phyloP scores from a whole-genome alignment of 345 rosid species.

The Sapria himalayana region DNA sequence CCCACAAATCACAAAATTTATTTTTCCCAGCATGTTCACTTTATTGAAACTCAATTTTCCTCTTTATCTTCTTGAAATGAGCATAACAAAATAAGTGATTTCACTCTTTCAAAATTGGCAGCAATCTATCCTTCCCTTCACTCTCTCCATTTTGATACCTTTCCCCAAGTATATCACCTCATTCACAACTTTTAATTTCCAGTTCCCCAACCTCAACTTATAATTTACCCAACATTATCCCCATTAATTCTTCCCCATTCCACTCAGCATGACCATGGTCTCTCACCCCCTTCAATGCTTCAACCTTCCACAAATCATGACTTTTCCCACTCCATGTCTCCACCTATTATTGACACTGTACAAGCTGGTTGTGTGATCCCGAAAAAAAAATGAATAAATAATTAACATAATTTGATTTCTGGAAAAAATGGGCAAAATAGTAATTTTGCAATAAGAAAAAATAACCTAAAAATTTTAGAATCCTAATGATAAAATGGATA shows the following conservation, averaged over 20 bases:
- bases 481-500: too few relatives aligned
- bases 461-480: too few relatives aligned
- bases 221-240: not conserved
- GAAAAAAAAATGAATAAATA: too few relatives aligned
- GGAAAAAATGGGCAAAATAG: too few relatives aligned
- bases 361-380: too few relatives aligned
- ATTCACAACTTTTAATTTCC: not conserved
- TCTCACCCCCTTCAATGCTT: not conserved
- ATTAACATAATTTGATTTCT: too few relatives aligned
- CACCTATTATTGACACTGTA: not conserved
- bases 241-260: not conserved
- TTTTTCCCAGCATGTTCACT: too few relatives aligned
- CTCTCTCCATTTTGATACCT: not conserved
- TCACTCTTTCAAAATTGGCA: not conserved
- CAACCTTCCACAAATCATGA: not conserved
- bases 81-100: not conserved
- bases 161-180: not conserved
- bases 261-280: not conserved
- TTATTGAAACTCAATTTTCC: not conserved
- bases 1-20: too few relatives aligned
- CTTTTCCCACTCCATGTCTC: too few relatives aligned
- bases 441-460: too few relatives aligned
- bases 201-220: not conserved
- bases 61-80: not conserved
- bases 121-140: not conserved